Evolutionary conservation across 352 stramenopile species (phyloP), one percentile per base, ranked within the genome.

Genomic region (Globisporangium acanthophoron): DNA sequence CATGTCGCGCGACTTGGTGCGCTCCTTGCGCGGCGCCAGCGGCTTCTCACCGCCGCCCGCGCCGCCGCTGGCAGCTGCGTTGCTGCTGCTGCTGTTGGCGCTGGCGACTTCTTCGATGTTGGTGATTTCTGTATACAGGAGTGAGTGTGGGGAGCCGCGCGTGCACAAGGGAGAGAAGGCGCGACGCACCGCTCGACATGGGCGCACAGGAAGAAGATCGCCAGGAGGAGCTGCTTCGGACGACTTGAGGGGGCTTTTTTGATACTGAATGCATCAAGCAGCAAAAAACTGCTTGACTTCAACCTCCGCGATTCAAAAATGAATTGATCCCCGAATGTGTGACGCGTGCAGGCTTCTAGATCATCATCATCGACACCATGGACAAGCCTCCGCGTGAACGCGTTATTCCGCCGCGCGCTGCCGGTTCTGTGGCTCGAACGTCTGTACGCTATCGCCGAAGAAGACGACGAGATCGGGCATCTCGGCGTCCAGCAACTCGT

Each of bases 1-100:
- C 53, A 89, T 70, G 54, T 95, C 83, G 45, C 85, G 79, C 52
- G 83, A 92, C 75, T 95, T 93, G 73, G 74, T 89, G 61, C 85
- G 85, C 65, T 93, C 85, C 54, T 89, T 86, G 43, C 84, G 80
- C 27, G 79, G 62, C 6, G 73, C 59, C 27, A 87, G 64, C 33
- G 75, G 27, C 58, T 90, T 90, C 43, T 88, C 82, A 27, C 64
- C 69, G 18, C 67, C 75, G 5, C 64, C 58, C 11, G 52, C 59
- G 12, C 58, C 65, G 39, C 56, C 64, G 50, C 61, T 63, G 27
- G 41, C 55, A 29, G 59, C 56, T 9, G 50, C 59, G 45, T 56
- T 40, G 16, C 15, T 52, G 41, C 31, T 31, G 58, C 47, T 66
- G 46, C 20, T 39, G 3, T 29, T 8, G 31, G 24, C 18, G 16